These are phyloP conservation scores for Rhizomucor miehei DNA, from an alignment of 371 early-diverging fungal genomes.

Conservation along the genomic window DNA sequence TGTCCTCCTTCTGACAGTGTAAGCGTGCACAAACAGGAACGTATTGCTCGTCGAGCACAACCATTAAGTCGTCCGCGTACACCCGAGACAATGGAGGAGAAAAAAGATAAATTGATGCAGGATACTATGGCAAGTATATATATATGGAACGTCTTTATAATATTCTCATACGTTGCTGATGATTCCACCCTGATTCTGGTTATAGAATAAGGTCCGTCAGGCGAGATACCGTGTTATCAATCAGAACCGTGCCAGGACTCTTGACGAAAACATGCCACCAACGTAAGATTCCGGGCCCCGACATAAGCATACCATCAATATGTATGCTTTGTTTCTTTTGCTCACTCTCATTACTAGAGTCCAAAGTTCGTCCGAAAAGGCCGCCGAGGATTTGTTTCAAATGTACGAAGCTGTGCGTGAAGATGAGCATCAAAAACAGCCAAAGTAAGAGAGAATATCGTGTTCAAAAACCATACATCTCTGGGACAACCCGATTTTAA, in stretches of 20 bases:
- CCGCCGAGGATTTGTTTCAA: conserved; percentile 47
- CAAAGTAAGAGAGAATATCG: conserved; percentile 4
- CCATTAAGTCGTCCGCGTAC: conserved; percentile 37
- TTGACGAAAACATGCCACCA: conserved; percentile 19
- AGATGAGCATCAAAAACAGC: conserved; percentile 34
- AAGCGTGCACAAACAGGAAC: conserved; percentile 28
- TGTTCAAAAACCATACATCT: neutral
- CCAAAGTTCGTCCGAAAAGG: conserved; percentile 33
- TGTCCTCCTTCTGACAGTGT: neutral
- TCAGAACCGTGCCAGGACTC: conserved; percentile 41
- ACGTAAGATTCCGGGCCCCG: no score
- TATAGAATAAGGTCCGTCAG: conserved; percentile 38
- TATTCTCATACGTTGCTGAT: neutral
- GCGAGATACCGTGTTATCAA: conserved; percentile 62
- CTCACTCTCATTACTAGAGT: no score
- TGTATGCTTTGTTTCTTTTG: no score
- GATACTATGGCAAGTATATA: conserved; percentile 31
- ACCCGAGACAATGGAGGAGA: conserved; percentile 26
- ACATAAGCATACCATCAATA: no score
- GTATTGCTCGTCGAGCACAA: conserved; percentile 47
- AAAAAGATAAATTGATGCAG: conserved; percentile 34
- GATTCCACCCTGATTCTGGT: neutral
- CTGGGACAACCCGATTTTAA: neutral
- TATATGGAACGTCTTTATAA: no score
- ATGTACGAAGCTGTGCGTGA: conserved; percentile 72